phyloP scores from a whole-genome alignment of 805 yeast species.

The Kluyveromyces aestuarii region DNA sequence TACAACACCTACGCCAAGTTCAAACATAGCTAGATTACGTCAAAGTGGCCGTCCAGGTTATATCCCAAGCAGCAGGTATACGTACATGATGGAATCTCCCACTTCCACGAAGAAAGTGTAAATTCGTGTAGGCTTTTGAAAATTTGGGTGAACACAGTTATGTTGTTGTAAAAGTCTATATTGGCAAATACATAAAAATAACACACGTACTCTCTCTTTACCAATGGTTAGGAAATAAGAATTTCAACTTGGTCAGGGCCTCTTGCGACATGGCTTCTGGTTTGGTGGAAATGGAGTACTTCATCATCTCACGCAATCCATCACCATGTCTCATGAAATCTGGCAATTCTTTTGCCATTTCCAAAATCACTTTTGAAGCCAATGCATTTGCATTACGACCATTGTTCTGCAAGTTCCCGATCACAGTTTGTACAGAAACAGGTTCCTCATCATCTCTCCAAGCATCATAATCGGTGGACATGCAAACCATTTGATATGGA shows the following conservation, averaged over 20 bases:
- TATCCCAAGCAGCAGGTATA: conserved; percentile 28
- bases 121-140: neutral
- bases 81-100: conserved; percentile 28
- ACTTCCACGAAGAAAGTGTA: conserved; percentile 19
- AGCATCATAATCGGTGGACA: conserved; percentile 98
- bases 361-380: conserved; percentile 59
- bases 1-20: conserved; percentile 18
- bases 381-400: conserved; percentile 74
- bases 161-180: neutral
- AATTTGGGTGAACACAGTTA: neutral
- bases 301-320: conserved; percentile 67
- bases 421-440: conserved; percentile 96
- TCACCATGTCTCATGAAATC: conserved; percentile 54
- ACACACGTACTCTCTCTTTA: conserved; percentile 13
- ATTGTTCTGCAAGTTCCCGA: conserved; percentile 82
- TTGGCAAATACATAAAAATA: neutral
- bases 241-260: conserved; percentile 72
- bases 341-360: conserved; percentile 52
- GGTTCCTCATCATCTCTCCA: conserved; percentile 96
- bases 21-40: conserved; percentile 4
- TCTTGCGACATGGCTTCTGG: conserved; percentile 65
- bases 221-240: conserved; percentile 88
- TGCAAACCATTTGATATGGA: conserved; percentile 95
- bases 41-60: conserved; percentile 17
- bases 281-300: conserved; percentile 70